Conservation (phyloP, 192 early-diverging fungal genomes). For the Umbelopsis ramanniana region DNA sequence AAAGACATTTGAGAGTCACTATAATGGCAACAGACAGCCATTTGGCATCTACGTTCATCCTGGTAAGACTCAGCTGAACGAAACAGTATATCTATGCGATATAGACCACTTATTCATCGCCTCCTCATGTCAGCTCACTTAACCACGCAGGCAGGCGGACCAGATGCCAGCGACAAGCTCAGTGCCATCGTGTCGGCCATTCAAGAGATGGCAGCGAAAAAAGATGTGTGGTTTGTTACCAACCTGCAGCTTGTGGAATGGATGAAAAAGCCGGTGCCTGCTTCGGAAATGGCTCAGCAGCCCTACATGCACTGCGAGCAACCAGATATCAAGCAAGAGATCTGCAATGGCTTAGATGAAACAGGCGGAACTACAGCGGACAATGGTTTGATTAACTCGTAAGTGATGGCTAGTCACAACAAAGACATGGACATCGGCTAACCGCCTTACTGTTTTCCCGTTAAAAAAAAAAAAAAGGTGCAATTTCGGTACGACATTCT, state of each 20-base stretch:
- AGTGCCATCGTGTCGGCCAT: conserved; percentile 50
- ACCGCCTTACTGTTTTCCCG: no score
- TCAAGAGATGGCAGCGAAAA: conserved; percentile 45
- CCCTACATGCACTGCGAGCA: conserved; percentile 65
- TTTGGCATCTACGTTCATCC: conserved; percentile 58
- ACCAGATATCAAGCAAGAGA: conserved; percentile 59
- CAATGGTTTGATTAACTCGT: conserved; percentile 43
- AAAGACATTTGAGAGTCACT: conserved; percentile 49
- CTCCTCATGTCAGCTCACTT: conserved; percentile 46
- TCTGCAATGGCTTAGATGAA: conserved; percentile 76
- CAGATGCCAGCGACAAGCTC: conserved; percentile 30
- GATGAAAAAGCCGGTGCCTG: conserved; percentile 79
- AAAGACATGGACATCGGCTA: background rate
- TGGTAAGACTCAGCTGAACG: conserved; percentile 27
- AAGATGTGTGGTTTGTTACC: conserved; percentile 78
- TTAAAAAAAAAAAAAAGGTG: no score
- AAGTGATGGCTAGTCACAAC: background rate
- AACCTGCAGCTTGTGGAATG: conserved; percentile 68
- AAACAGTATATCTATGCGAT: background rate
- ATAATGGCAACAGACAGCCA: conserved; percentile 52
- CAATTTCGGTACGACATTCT: conserved; percentile 47
- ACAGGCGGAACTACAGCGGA: conserved; percentile 43
- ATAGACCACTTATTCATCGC: conserved; percentile 1
- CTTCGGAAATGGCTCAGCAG: conserved; percentile 59
- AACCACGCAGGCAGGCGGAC: conserved; percentile 20